Conservation (phyloP, 257 asterid species). For the Lithospermum erythrorhizon region DNA sequence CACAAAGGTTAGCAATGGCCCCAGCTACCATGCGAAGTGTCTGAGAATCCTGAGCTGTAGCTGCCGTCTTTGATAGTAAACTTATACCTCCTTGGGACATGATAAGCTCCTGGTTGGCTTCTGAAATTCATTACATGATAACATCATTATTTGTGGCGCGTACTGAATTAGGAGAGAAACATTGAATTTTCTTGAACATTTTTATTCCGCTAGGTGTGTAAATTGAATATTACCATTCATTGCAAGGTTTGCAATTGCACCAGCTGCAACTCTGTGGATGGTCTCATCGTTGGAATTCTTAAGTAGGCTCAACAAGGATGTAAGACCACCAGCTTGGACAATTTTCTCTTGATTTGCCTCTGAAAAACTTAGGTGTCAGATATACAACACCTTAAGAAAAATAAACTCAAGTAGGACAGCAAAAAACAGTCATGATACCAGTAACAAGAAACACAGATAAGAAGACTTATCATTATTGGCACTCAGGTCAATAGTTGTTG, state of each 20-base stretch:
- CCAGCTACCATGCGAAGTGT: constrained; percentile 95
- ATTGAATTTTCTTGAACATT: not conserved
- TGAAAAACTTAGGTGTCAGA: constrained; percentile 20
- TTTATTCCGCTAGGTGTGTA: not conserved
- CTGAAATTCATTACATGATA: constrained; percentile 26
- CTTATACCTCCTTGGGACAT: constrained; percentile 68
- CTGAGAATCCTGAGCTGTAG: constrained; percentile 72
- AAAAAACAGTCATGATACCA: not conserved
- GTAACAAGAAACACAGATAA: not conserved
- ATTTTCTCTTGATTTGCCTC: constrained; percentile 77
- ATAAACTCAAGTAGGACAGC: not conserved
- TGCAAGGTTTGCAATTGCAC: constrained; percentile 91
- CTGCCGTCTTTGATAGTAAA: constrained; percentile 55
- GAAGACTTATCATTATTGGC: no score
- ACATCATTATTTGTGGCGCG: constrained; percentile 1
- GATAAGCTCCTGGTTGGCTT: constrained; percentile 77
- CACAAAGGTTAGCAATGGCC: constrained; percentile 82
- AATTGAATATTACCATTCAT: constrained; percentile 53
- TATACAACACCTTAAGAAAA: constrained; percentile 5
- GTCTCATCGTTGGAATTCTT: constrained; percentile 59
- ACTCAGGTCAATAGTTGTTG: no score
- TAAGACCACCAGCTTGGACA: constrained; percentile 81
- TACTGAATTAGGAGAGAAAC: not conserved
- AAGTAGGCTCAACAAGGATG: constrained; percentile 61
- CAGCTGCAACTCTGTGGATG: constrained; percentile 80